Conservation (phyloP, 768 basidiomycete species). For the Naganishia antarctica region DNA sequence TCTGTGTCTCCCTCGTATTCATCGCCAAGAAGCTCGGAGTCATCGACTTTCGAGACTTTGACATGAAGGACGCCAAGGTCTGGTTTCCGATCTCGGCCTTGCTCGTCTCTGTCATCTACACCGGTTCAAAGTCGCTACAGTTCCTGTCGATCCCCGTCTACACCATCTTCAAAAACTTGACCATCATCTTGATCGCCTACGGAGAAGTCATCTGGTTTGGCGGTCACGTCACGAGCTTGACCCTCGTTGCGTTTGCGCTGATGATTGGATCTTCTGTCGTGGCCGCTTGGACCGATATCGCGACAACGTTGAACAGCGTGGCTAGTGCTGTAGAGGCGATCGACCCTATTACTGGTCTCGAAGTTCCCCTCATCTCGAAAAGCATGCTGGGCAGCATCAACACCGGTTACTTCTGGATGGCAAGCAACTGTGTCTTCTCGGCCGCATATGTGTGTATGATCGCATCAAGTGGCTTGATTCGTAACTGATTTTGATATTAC, state of each 20-base stretch:
- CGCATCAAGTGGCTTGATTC: constrained; percentile 41
- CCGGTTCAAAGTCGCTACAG: constrained; percentile 98
- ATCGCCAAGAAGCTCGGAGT: constrained; percentile 65
- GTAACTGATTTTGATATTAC: constrained; percentile 25
- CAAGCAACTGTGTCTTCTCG: constrained; percentile 80
- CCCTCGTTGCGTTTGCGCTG: constrained; percentile 79
- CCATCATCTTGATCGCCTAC: constrained; percentile 98
- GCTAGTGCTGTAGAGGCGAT: constrained; percentile 31
- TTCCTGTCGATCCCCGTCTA: constrained; percentile 93
- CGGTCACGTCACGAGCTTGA: constrained; percentile 77
- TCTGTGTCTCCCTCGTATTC: constrained; percentile 75
- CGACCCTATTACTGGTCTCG: constrained; percentile 45
- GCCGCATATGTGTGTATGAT: constrained; percentile 67
- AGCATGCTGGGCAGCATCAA: constrained; percentile 56
- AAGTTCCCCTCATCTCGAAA: constrained; percentile 36
- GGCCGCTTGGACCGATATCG: constrained; percentile 92
- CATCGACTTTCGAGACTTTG: constrained; percentile 64
- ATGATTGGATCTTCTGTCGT: constrained; percentile 95
- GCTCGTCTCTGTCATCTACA: constrained; percentile 92
- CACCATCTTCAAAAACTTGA: constrained; percentile 98
- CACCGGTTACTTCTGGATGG: constrained; percentile 94
- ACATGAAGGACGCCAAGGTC: constrained; percentile 71
- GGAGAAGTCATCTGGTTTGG: constrained; percentile 97
- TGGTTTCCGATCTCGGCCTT: constrained; percentile 95
- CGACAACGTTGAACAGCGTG: constrained; percentile 49